Evolutionary conservation across 139 green algal species (phyloP), one percentile per base, ranked within the genome.

Genomic region (Chlorella sp.): DNA sequence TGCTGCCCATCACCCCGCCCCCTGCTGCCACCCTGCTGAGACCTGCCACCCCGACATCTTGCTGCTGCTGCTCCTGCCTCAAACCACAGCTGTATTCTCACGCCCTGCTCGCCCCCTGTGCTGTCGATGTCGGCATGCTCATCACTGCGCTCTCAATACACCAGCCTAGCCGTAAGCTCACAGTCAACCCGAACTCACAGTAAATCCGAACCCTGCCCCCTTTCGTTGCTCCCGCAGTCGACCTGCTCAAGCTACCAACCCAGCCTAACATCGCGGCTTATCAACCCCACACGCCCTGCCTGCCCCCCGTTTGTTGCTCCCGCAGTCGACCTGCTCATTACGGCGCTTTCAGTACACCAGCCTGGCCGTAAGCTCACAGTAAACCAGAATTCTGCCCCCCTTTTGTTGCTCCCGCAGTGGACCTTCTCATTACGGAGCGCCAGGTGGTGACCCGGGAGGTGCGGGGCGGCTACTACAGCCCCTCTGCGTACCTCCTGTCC

Each of bases 371-470:
- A 18, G 60, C 15, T 18, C 18, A 24, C 60, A 68, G 15, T 18
- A 14, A 68, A 68, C 60, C 60, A 14, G 18, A 68, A 14, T 18
- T 68, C n/a, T 21, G 32, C 73, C 12, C 73, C 21, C 89, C 89
- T 94, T 92, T 24, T 91, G 91, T 21, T 86, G 96, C 19, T 18
- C 96, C 95, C 18, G 94, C 92, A 24, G 90, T 97, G n/a, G 95
- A 98, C 90, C 86, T 95, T 66, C 76, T 93, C n/a, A 92, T 96
- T 60, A 89, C 92, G 79, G 96, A 98, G 91, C 84, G 94, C 12
- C 82, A 71, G 30, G 92, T 97, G 82, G 96, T 96, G 53, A 84
- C 91, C 0, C 78, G 87, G 28, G 92, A 94, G 82, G 91, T 91
- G 80, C 80, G 89, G 9, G 88, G 92, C 26, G 87, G 91, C 66